Evolutionary conservation across 2,329 filamentous ascomycete species (phyloP), one percentile per base, ranked within the genome.

Genomic region (Alternaria gaisen): DNA sequence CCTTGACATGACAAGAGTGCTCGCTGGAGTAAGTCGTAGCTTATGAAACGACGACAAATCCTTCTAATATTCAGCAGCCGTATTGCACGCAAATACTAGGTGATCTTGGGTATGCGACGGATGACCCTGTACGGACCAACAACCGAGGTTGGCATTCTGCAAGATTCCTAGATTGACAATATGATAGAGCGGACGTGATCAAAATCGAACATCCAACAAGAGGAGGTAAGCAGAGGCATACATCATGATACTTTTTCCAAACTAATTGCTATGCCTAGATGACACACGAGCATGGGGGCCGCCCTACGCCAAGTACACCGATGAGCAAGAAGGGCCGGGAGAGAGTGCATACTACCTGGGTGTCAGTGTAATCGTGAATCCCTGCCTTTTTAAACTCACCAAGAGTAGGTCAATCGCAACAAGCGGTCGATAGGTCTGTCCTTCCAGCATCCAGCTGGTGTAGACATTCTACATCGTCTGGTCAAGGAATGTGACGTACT

Each of bases 81-180:
- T 98, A 98, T 76, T 97, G 93, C 73, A 98, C 95, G 38, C 95
- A 99, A 79, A 97, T 99, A 55, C 82, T 99, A 10, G 95, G 94
- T 58, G 95, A 99, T 80, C 85, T 99, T 70, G 95, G 95, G 94
- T 97, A 88, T 78, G 88, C 63, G 60, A 68, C 46, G 64, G 62
- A 63, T 41, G 51, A 55, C 62, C 69, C 58, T 67, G 71, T 74
- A 75, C 65, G 72, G 68, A 70, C 78, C 74, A 79, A 70, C 72
- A 67, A 60, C 69, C 63, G 65, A 70, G 69, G 70, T 77, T 72
- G 61, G 67, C 60, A 58, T 60, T 16, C 46, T 61, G 63, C 6
- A 36, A 64, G 58, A 26, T 52, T 34, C 20, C 32, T 11, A 53
- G 60, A 58, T 61, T 73, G 43, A 72, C 56, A 42, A 60, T 67